Base-by-base conservation (phyloP, 805 yeast species). In the Cyberlindnera nakhonratchasimensis region DNA sequence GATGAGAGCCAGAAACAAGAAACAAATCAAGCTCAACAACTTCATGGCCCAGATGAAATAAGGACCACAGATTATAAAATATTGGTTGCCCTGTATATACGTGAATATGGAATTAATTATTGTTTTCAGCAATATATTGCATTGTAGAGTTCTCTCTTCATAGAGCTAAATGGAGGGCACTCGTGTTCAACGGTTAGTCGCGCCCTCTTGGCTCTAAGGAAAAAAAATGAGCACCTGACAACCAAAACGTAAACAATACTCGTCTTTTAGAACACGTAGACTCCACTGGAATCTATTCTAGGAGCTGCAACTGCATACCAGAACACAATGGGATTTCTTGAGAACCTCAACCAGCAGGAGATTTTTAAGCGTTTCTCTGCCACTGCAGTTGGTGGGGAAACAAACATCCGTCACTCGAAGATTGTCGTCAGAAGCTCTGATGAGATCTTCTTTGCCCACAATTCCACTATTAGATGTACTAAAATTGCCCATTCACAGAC, bases 1-100 rank as follows among this genome's bases (percentile, higher is more conserved):
- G 56, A 70, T 88, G 54, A 77, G 90, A 58, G 74, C 75, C 55
- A 74, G 71, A 42, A 87, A 86, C 61, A 78, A 86, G 43, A 73
- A 74, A 46, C 72, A 70, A 52, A 86, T 88, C 59, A 89, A 87
- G 65, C 75, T 77, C 57, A 81, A 78, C 61, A 90, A 90, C 72
- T 90, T 89, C 66, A 66, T 85, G 65, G 69, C 80, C 26, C 76
- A 76, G 53, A 57, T 57, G 61, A 42, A 33, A 39, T 33, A 26
- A 35, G 16, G 5, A 19, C 29, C 13, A 13, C 16, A 26, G 13
- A 7, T 11, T 5, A n/a, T 5, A 14, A 14, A 5, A n/a, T n/a
- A n/a, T n/a, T n/a, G n/a, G n/a, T n/a, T n/a, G n/a, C n/a, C 23
- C 16, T 42, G 45, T 36, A 41, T 18, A 40, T 40, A 43, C 20